Evolutionary conservation across 805 yeast species (phyloP), one percentile per base, ranked within the genome.

Genomic region (Grigorovia humatica): DNA sequence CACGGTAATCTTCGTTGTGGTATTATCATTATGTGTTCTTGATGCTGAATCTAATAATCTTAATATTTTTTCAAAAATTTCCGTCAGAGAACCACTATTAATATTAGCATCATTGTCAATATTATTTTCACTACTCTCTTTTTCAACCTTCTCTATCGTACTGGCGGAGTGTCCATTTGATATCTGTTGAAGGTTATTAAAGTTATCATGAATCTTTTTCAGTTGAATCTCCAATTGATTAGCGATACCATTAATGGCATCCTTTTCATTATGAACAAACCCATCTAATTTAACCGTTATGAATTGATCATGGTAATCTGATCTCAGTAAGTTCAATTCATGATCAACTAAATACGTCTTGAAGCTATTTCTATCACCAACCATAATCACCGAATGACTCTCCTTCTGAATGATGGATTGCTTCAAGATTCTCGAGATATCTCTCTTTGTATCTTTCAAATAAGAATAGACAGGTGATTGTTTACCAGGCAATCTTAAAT

Each of bases 171-270:
- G 40, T n/a, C 42, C 48, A 11, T 32, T 11, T 19, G 17, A 9
- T 17, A 19, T 44, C 43, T 44, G 55, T 27, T 54, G 30, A 23
- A 53, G 18, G 27, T n/a, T 44, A 9, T 9, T 5, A n/a, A 2
- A 15, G 6, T 35, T 65, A 11, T 63, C 60, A 50, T 67, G 70
- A 18, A 69, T 58, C 49, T 63, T 59, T 42, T 66, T 58, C 49
- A 74, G 62, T 50, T 70, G 72, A 17, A 61, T 62, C 62, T 88
- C 96, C 43, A 91, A 68, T 65, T 90, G 97, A 45, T 83, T 73
- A 0, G 96, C 96, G 52, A 93, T 85, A 57, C 88, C 90, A 49
- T 90, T 76, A 13, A 93, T 77, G 0, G 98, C 98, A 48, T 77
- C 70, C 47, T 74, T 77, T 61, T 91, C 98, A 57, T 75, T 63